Evolutionary conservation across 139 green algal genomes (phyloP).

Genomic region (Closterium sp.): DNA sequence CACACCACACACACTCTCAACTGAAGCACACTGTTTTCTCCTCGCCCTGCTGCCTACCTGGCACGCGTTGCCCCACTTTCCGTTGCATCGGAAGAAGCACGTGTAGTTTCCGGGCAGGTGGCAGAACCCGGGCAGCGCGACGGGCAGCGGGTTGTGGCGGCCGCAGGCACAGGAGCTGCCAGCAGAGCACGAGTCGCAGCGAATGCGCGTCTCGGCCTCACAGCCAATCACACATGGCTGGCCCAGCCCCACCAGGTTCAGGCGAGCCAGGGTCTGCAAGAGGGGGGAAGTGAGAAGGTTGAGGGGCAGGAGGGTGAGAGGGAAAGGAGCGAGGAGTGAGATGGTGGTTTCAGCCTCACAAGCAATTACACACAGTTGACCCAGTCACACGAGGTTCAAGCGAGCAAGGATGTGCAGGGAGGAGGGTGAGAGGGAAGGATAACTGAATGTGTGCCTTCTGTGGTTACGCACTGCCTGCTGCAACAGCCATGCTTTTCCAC

Average conservation of each 20-base stretch:
- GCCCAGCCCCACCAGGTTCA: constrained; percentile 1
- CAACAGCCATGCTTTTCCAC: too few species aligned
- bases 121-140: constrained; percentile 49
- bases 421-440: too few species aligned
- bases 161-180: constrained; percentile 32
- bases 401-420: background rate
- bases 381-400: background rate
- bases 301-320: background rate
- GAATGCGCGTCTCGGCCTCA: constrained; percentile 29
- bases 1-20: too few species aligned
- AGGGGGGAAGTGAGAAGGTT: too few species aligned
- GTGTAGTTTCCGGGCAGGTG: constrained; percentile 43
- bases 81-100: constrained; percentile 28
- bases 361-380: constrained; percentile 28
- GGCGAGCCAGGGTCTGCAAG: background rate
- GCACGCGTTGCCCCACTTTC: background rate
- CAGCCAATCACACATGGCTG: constrained; percentile 47
- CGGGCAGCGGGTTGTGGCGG: background rate
- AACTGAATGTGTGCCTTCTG: too few species aligned
- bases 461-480: background rate
- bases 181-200: constrained; percentile 13
- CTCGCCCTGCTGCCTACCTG: background rate
- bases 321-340: too few species aligned
- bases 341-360: constrained; percentile 32
- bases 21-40: background rate